Base-by-base conservation (phyloP, 179 eudicot species). In the Silene noctiflora region DNA sequence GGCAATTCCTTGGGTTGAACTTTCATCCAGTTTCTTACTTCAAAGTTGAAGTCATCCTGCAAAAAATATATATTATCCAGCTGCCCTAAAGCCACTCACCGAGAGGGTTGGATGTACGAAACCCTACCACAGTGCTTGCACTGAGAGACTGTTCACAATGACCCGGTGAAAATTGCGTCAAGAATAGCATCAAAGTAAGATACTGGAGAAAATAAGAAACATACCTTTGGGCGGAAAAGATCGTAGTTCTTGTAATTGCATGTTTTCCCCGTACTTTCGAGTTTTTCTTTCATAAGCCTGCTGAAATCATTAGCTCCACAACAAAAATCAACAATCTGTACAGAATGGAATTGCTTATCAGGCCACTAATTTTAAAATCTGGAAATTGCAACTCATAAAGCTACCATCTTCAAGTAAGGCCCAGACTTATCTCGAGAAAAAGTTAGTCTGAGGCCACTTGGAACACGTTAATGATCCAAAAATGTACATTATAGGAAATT, bases 231-330 rank as follows among this genome's bases (percentile, higher is more conserved):
- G 24, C 67, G 90, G 68, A 91, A 79, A 64, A 90, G 79, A 83
- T 92, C 98, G 63, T 84, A 94, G 73, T 92, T 94, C 77, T 82
- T 86, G 81, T 79, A 94, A 13, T 79, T 84, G 82, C 97, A 94
- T 75, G 79, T 84, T 85, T 83, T 92, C 63, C 94, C 93, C 67
- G 77, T 79, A 75, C 84, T 85, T 42, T 94, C 93, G 72, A 94
- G 91, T 85, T 87, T 86, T 79, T 83, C 75, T 79, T 92, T 92
- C 94, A 91, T 76, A 63, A 92, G 80, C 79, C 77, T 80, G 76
- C 91, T 92, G 82, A 94, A 94, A 75, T 94, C 98, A 84, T 94
- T 94, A 65, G 97, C 89, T 65, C 98, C 98, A 78, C 98, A 94
- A 81, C 96, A 86, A 84, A 94, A 92, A 78, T 94, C 97, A 77